These are phyloP conservation scores for Diutina catenulata DNA, from an alignment of 1,139 yeast genomes.

Conservation along the genomic window DNA sequence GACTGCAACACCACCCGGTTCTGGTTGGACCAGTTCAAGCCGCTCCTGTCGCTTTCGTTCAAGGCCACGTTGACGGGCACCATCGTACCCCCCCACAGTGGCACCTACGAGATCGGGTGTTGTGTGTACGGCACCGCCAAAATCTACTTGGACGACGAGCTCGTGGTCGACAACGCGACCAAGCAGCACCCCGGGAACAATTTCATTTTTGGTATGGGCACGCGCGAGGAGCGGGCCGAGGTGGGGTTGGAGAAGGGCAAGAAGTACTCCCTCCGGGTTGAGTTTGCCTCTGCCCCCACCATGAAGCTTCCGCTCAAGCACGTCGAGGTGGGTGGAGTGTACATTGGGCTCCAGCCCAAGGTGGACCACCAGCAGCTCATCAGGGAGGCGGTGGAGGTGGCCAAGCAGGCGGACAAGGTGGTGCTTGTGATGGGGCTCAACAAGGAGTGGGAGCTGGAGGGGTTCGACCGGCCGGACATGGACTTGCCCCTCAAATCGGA, in stretches of 20 bases:
- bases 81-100: slow-evolving; percentile 10
- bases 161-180: slow-evolving; percentile 46
- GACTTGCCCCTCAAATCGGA: slow-evolving; percentile 38
- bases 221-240: slow-evolving; percentile 33
- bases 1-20: not conserved
- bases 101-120: slow-evolving; percentile 40
- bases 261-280: slow-evolving; percentile 31
- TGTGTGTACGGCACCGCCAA: slow-evolving; percentile 42
- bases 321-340: slow-evolving; percentile 20
- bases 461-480: slow-evolving; percentile 32
- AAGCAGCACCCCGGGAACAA: slow-evolving; percentile 36
- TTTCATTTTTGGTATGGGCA: slow-evolving; percentile 30
- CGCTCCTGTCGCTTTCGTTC: not conserved
- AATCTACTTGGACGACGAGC: slow-evolving; percentile 37
- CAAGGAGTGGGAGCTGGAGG: slow-evolving; percentile 39
- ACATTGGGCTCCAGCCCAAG: slow-evolving; percentile 14
- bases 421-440: slow-evolving; percentile 31
- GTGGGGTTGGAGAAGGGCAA: slow-evolving; percentile 28
- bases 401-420: slow-evolving; percentile 34
- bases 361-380: slow-evolving; percentile 8
- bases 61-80: not conserved
- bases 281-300: slow-evolving; percentile 43
- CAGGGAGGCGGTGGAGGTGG: slow-evolving; percentile 18
- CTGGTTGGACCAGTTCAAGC: not conserved
- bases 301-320: slow-evolving; percentile 14